Base-by-base conservation (phyloP, 2,329 filamentous ascomycete genomes). In the Coniochaeta sp. region DNA sequence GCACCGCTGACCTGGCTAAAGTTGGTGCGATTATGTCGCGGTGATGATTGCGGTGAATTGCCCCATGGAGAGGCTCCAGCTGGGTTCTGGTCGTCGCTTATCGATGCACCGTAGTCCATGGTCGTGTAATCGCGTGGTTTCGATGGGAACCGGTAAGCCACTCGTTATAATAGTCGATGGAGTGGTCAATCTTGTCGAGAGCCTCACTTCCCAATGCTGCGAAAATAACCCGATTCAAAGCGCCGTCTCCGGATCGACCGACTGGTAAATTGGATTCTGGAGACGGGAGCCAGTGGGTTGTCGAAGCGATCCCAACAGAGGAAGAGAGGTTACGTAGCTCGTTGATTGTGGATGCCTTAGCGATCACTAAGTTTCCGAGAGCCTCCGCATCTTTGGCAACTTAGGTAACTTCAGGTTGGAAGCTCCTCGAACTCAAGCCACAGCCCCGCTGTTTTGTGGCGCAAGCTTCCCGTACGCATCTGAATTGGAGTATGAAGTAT, bases 61-160 rank as follows among this genome's bases (percentile, higher is more conserved):
- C 80, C 82, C 82, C 83, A 85, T 1, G 83, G 82, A 34, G 82
- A 84, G 62, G 74, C 76, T 61, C 76, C 81, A 54, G 73, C 75
- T 19, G 79, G 76, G 64, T 84, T 77, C 54, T 85, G 83, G 58
- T 75, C 73, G 65, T 85, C 82, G 68, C 78, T 68, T 66, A 84
- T 81, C 16, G 81, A 79, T 63, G 81, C 72, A 71, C 79, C 81
- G 71, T 85, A 86, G 73, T 86, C 83, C 83, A 86, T 86, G 64
- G 69, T 36, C 57, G 52, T 44, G 16, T 58, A 14, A 24, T 47
- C 19, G 43, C 43, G 43, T 47, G 43, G 11, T 26, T 5, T 5
- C 19, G 16, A 17, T 16, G 43, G 43, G 24, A 2, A 26, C 14
- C 43, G 19, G 43, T 24, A 22, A 22, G 8, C 2, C 7, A 26